Base-by-base conservation (phyloP, 1,139 yeast genomes). In the Kluyveromyces sp. region DNA sequence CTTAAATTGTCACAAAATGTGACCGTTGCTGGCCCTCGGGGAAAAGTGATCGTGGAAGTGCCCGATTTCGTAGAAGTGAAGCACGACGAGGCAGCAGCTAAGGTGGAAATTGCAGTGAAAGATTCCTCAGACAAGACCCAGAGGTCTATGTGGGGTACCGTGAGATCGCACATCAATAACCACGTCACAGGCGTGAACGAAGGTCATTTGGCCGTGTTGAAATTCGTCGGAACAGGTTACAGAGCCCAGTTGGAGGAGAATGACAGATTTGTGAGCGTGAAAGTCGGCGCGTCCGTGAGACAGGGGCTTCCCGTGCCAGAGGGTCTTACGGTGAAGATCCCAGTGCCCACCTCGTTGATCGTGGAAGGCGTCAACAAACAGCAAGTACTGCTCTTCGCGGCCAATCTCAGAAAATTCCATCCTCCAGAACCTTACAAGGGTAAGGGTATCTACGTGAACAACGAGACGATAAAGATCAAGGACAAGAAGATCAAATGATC, bases 381-480 rank as follows among this genome's bases (percentile, higher is more conserved):
- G 64, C 82, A 82, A 60, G 92, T 94, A 34, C 83, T 80, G 58
- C 74, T 83, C 48, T 85, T 87, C 65, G 98, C 98, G 16, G 95
- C 96, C 17, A 77, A 79, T 46, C 75, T 94, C 53, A 80, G 98
- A 64, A 79, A 78, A 56, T 78, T 78, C 71, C 85, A 87, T 65
- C 94, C 94, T 49, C 99, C 99, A 33, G 99, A 94, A 68, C 96
- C 97, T 33, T 94, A 94, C 66, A 94, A 94, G 68, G 98, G 98
- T 61, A 94, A 94, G 67, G 99, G 99, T 59, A 84, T 94, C 44
- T 94, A 83, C 61, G 83, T 94, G 44, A 86, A 89, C 65, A 83
- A 80, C 58, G 97, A 92, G 68, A 88, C 94, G 43, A 83, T 92
- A 63, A 83, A 79, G 64, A 74, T 89, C 63, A 92, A 92, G 75